phyloP scores from a whole-genome alignment of 2,329 filamentous ascomycete genomes.

The Cercospora sp. region DNA sequence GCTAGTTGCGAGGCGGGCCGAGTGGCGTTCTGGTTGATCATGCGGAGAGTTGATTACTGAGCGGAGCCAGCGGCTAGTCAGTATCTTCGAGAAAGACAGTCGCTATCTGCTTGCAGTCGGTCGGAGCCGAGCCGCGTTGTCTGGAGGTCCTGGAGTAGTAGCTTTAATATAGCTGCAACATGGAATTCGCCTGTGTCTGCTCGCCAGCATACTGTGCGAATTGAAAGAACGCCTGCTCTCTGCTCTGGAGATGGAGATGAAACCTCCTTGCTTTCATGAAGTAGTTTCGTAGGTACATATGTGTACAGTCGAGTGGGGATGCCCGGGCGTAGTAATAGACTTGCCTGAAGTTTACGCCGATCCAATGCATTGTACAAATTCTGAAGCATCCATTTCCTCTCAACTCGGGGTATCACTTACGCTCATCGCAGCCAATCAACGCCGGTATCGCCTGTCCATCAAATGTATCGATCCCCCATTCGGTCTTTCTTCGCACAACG shows the following conservation, averaged over 20 bases:
- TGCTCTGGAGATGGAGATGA: neutral
- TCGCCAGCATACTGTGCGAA: neutral
- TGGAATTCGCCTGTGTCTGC: neutral
- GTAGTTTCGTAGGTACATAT: constrained; percentile 1
- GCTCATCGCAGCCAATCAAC: constrained; percentile 14
- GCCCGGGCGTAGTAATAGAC: neutral
- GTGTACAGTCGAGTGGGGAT: constrained; percentile 9
- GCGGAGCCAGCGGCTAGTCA: neutral
- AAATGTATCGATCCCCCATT: constrained; percentile 20
- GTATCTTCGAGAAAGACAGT: neutral
- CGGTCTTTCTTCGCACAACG: constrained; percentile 39
- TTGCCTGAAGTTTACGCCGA: neutral
- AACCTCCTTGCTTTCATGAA: neutral
- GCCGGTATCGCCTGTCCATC: constrained; percentile 25
- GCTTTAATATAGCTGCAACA: neutral
- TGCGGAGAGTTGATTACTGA: neutral
- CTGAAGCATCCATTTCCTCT: neutral
- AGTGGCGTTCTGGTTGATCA: neutral
- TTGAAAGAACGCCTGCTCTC: neutral
- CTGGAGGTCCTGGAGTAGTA: neutral
- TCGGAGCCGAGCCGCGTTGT: neutral
- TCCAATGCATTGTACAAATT: neutral
- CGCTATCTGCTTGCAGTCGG: neutral
- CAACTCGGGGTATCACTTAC: constrained; percentile 20
- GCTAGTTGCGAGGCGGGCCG: neutral